Evolutionary conservation across 2,329 filamentous ascomycete species (phyloP).

Genomic region (Ceratocystiopsis sp.): DNA sequence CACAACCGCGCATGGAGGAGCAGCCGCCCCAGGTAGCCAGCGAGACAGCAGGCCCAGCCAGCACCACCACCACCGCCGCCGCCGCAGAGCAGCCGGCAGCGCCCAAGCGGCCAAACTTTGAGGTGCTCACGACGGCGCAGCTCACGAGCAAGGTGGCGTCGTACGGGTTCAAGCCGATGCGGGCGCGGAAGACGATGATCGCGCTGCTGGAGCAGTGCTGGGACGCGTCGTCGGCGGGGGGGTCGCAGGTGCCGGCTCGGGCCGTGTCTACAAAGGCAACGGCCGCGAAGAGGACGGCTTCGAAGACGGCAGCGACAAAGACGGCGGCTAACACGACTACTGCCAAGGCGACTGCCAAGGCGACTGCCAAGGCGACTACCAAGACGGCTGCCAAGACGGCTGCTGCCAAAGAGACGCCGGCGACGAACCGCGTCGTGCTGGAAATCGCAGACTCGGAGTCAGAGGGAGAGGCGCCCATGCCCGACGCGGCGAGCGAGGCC

Average conservation of each 20-base stretch:
- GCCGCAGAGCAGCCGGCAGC: too few species aligned
- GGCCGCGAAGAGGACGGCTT: too few species aligned
- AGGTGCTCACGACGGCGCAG: constrained; percentile 43
- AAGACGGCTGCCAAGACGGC: constrained; percentile 1
- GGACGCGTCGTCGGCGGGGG: constrained; percentile 13
- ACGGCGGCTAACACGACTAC: not conserved
- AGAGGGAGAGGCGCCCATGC: constrained; percentile 18
- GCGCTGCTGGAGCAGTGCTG: constrained; percentile 54
- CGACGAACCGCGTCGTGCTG: constrained; percentile 11
- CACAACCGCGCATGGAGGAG: too few species aligned
- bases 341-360: not conserved
- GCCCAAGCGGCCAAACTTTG: constrained; percentile 23
- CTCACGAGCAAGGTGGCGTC: constrained; percentile 42
- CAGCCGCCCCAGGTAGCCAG: too few species aligned
- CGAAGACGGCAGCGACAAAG: too few species aligned
- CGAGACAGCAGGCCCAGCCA: too few species aligned
- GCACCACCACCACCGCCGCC: too few species aligned
- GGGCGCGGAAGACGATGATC: constrained; percentile 52
- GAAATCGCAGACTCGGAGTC: constrained; percentile 9
- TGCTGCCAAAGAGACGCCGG: constrained; percentile 6
- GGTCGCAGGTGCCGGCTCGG: too few species aligned
- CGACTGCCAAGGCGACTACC: not conserved
- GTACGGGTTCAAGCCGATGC: constrained; percentile 59
- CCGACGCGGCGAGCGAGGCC: constrained; percentile 16
- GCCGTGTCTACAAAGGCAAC: too few species aligned